Evolutionary conservation across 176 grass and related monocot species (phyloP).

Genomic region (Zea luxurians): DNA sequence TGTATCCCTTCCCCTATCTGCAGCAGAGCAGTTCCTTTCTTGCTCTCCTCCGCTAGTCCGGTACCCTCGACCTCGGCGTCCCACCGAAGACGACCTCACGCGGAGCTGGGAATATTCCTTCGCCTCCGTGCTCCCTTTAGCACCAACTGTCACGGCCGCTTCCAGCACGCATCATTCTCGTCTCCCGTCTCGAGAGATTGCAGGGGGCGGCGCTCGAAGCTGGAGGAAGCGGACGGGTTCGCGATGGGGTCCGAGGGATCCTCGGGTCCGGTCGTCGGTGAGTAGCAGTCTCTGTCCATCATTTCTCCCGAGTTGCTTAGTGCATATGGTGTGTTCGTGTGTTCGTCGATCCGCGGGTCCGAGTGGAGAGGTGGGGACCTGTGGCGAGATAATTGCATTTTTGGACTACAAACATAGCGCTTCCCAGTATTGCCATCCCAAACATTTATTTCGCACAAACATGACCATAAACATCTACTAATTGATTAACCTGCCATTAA

Average conservation of each 20-base stretch:
- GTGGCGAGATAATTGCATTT: too few species aligned
- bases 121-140: conserved; percentile 18
- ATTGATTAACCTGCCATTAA: too few species aligned
- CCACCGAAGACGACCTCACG: conserved; percentile 9
- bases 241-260: conserved; percentile 53
- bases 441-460: too few species aligned
- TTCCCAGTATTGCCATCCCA: too few species aligned
- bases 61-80: too few species aligned
- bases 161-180: conserved; percentile 5
- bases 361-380: neutral
- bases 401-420: too few species aligned
- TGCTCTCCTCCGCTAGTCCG: neutral
- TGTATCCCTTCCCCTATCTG: neutral
- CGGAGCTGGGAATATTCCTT: conserved; percentile 41
- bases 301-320: neutral
- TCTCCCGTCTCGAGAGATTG: neutral
- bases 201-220: conserved; percentile 3
- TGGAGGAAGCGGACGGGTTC: conserved; percentile 35
- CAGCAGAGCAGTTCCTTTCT: neutral
- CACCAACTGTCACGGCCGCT: neutral
- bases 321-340: neutral
- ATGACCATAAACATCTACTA: too few species aligned
- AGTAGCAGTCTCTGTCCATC: conserved; percentile 11
- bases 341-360: neutral
- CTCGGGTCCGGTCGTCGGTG: conserved; percentile 48